Conservation (phyloP, 2,329 filamentous ascomycete species). For the Aureobasidium sp. region DNA sequence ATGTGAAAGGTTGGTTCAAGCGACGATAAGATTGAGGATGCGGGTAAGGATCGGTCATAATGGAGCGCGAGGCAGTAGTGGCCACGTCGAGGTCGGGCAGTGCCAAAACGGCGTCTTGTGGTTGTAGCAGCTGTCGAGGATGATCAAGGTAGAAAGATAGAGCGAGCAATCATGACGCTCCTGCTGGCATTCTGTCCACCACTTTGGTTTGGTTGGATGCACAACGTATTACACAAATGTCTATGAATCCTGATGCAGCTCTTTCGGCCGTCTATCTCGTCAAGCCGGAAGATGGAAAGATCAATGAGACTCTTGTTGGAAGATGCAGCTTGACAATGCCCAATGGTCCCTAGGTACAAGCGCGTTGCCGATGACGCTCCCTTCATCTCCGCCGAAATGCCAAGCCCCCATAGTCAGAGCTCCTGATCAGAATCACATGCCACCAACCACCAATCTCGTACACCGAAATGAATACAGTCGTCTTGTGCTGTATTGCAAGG, state of each 20-base stretch:
- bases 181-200: neutral
- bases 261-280: neutral
- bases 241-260: neutral
- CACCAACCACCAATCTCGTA: neutral
- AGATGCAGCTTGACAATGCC: neutral
- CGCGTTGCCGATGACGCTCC: neutral
- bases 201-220: neutral
- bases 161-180: conserved; percentile 6
- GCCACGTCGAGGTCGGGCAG: neutral
- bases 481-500: neutral
- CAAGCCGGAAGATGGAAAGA: neutral
- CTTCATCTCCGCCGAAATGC: neutral
- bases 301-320: neutral
- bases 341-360: neutral
- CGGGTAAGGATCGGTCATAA: conserved; percentile 38
- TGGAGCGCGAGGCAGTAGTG: neutral
- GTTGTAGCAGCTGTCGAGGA: neutral
- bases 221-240: neutral
- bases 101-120: neutral
- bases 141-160: conserved; percentile 5
- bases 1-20: neutral
- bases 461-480: too few species aligned
- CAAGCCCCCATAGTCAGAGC: neutral
- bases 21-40: conserved; percentile 30
- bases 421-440: neutral